Evolutionary conservation across 768 basidiomycete species (phyloP).

Genomic region (Strobilomyces confusus): DNA sequence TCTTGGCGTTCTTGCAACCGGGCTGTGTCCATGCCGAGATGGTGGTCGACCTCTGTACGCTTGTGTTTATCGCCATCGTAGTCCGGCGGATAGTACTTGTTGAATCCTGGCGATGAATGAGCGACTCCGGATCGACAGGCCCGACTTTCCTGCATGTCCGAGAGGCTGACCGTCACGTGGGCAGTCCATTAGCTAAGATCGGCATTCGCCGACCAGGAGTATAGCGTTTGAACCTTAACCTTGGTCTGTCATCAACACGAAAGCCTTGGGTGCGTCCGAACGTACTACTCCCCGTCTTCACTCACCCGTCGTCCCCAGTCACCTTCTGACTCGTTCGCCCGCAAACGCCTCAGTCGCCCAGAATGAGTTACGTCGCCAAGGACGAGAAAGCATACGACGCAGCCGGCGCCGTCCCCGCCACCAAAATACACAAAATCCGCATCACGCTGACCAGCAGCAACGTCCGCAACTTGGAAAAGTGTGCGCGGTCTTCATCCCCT

Average conservation of each 20-base stretch:
- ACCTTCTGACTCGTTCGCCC: conserved; percentile 73
- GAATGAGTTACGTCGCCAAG: conserved; percentile 99
- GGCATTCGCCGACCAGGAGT: conserved; percentile 12
- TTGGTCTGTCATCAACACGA: conserved; percentile 19
- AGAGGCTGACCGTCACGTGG: conserved; percentile 5
- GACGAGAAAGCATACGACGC: conserved; percentile 98
- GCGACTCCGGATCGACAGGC: neutral
- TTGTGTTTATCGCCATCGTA: conserved; percentile 68
- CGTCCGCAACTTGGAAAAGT: conserved; percentile 98
- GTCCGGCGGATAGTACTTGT: conserved; percentile 78
- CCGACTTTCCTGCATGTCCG: conserved; percentile 36
- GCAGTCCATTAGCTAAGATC: conserved; percentile 4
- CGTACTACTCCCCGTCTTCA: neutral
- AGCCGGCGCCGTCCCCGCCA: conserved; percentile 79
- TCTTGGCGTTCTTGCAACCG: conserved; percentile 80
- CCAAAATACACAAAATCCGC: conserved; percentile 98
- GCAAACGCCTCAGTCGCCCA: conserved; percentile 24
- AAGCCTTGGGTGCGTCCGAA: conserved; percentile 28
- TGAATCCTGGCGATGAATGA: conserved; percentile 48
- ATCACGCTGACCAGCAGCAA: conserved; percentile 99
- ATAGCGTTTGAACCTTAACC: conserved; percentile 32
- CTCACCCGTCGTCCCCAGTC: conserved; percentile 40
- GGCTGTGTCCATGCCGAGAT: conserved; percentile 86
- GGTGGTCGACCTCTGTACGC: conserved; percentile 66
- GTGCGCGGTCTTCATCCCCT: conserved; percentile 42